phyloP scores from a whole-genome alignment of 2,329 filamentous ascomycete species.

The Colletotrichum eleusines region DNA sequence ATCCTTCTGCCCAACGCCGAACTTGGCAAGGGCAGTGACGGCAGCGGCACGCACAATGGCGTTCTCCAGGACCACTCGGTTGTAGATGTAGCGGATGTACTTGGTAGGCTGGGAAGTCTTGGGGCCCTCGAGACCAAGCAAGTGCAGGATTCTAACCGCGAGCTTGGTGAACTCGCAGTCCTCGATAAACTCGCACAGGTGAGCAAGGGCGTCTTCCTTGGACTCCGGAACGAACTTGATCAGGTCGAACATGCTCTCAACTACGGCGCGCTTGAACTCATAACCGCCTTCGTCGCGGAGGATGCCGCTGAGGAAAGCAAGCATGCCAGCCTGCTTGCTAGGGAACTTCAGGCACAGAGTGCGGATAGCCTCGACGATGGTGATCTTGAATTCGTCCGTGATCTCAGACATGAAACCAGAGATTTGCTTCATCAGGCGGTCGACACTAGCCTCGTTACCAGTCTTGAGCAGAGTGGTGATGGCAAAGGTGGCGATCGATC shows the following conservation, averaged over 20 bases:
- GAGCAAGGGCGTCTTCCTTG: conserved; percentile 85
- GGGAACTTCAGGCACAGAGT: conserved; percentile 98
- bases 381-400: conserved; percentile 99
- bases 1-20: conserved; percentile 96
- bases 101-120: conserved; percentile 97
- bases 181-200: conserved; percentile 98
- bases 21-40: conserved; percentile 95
- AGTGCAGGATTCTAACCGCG: conserved; percentile 92
- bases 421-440: conserved; percentile 98
- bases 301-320: conserved; percentile 96
- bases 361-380: conserved; percentile 98
- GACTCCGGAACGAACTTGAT: conserved; percentile 98
- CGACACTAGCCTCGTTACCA: conserved; percentile 96
- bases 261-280: conserved; percentile 97
- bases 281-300: conserved; percentile 96
- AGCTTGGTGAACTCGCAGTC: conserved; percentile 99
- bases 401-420: conserved; percentile 99
- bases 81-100: conserved; percentile 99
- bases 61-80: conserved; percentile 96
- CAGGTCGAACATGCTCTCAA: conserved; percentile 99
- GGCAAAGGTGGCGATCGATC: conserved; percentile 97
- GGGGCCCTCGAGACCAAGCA: conserved; percentile 93
- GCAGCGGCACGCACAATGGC: conserved; percentile 94
- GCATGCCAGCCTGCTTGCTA: conserved; percentile 97
- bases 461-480: conserved; percentile 99